Percentiles rank a stretch among this genome's conserved stretches.
Evolutionary conservation across 257 asterid genomes (phyloP).

Genomic region (Ocimum tenuiflorum): DNA sequence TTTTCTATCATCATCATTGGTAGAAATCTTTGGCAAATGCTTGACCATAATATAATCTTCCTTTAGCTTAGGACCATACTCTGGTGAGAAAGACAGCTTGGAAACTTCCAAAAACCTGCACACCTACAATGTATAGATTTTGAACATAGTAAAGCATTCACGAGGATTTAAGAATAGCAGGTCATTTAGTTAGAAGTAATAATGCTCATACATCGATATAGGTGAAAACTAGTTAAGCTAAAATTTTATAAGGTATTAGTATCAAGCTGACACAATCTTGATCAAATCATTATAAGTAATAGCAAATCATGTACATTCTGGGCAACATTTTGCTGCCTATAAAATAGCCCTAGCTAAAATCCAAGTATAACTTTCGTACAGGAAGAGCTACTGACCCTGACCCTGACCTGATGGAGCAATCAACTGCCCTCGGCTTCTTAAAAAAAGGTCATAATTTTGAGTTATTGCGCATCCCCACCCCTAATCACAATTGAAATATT

Average conservation of each 20-base stretch:
- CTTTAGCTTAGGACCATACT: slow-evolving; percentile 90
- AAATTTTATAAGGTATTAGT: not conserved
- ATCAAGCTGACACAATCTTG: slow-evolving; percentile 3
- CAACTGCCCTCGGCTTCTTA: not conserved
- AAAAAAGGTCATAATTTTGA: not conserved
- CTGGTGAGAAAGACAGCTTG: slow-evolving; percentile 78
- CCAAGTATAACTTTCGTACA: not conserved
- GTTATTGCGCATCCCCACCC: not conserved
- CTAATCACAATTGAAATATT: not conserved
- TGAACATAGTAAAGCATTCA: slow-evolving; percentile 9
- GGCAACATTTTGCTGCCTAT: slow-evolving; percentile 11
- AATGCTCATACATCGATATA: slow-evolving; percentile 2
- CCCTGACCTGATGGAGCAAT: slow-evolving; percentile 8
- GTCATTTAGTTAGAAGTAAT: not conserved
- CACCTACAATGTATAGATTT: slow-evolving; percentile 41
- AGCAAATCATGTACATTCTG: slow-evolving; percentile 11
- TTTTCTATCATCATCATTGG: slow-evolving; percentile 29
- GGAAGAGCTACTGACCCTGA: not conserved
- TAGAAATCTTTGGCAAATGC: slow-evolving; percentile 56
- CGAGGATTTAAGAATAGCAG: slow-evolving; percentile 8
- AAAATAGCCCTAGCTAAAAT: slow-evolving; percentile 3
- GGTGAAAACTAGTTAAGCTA: not conserved
- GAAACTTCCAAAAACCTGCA: slow-evolving; percentile 92
- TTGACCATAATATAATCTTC: slow-evolving; percentile 87
- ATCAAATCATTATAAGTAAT: not conserved